Percentiles rank a stretch among this genome's conserved stretches.
Conservation (phyloP, 2,329 filamentous ascomycete species). For the Monilinia fructicola region DNA sequence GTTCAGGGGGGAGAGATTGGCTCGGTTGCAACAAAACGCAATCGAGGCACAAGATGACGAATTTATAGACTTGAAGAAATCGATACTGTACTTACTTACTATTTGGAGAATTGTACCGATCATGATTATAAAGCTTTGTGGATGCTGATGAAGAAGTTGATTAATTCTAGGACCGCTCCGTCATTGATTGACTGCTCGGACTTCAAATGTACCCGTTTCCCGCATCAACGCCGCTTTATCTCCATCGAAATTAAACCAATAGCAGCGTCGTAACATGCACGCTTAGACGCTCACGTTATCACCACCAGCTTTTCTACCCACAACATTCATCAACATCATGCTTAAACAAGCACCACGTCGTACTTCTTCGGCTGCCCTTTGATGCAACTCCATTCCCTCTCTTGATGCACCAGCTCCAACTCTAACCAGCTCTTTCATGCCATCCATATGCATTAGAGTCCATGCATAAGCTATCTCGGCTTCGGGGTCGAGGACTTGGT, state of each 20-base stretch:
- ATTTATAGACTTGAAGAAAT: not conserved
- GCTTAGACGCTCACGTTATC: no score
- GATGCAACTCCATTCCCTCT: not conserved
- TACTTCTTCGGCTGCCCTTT: not conserved
- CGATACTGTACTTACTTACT: not conserved
- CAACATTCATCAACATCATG: not conserved
- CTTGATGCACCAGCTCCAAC: not conserved
- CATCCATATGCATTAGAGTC: conserved; percentile 13
- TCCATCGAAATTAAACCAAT: no score
- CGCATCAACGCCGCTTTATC: not conserved
- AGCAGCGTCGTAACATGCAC: no score
- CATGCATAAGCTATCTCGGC: conserved; percentile 4
- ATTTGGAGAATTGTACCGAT: not conserved
- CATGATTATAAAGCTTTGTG: conserved; percentile 11
- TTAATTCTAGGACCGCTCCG: not conserved
- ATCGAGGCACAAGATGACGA: conserved; percentile 11
- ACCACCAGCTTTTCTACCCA: not conserved
- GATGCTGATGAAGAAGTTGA: not conserved
- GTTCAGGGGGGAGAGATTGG: conserved; percentile 17
- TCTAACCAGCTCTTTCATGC: conserved; percentile 6
- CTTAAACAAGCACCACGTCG: not conserved
- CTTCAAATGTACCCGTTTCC: not conserved
- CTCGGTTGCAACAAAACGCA: not conserved
- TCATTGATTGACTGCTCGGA: not conserved
- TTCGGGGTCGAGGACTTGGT: not conserved